Conservation (phyloP, 192 early-diverging fungal genomes). For the Backusella mclennaniae region DNA sequence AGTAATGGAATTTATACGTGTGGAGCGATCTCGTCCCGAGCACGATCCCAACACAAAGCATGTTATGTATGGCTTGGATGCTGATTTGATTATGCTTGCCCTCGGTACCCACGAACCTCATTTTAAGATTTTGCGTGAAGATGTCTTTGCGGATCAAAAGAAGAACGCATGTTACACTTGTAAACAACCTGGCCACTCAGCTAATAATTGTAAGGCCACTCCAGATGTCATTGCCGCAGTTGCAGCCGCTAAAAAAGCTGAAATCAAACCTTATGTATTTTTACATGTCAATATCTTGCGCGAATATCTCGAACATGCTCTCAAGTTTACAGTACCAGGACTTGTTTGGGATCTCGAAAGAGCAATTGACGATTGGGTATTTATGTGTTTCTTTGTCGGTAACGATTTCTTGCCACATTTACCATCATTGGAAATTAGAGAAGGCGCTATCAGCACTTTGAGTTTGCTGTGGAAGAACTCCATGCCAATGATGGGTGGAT, state of each 20-base stretch:
- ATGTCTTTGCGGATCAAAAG: constrained; percentile 80
- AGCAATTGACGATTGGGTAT: constrained; percentile 97
- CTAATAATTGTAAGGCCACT: constrained; percentile 55
- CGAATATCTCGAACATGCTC: constrained; percentile 89
- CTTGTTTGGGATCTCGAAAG: constrained; percentile 87
- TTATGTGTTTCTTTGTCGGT: constrained; percentile 97
- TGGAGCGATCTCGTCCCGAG: constrained; percentile 70
- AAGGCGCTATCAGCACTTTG: constrained; percentile 89
- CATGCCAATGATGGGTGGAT: constrained; percentile 75
- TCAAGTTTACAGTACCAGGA: constrained; percentile 62
- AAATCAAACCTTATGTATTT: constrained; percentile 77
- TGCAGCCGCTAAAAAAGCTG: constrained; percentile 46
- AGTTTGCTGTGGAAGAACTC: constrained; percentile 87
- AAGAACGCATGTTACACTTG: constrained; percentile 69
- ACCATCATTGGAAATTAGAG: constrained; percentile 91
- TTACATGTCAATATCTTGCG: constrained; percentile 78
- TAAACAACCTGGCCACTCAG: constrained; percentile 65
- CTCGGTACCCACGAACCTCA: constrained; percentile 96
- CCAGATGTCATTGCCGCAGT: constrained; percentile 8
- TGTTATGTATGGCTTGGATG: constrained; percentile 93
- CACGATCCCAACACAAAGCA: constrained; percentile 93
- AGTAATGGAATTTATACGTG: constrained; percentile 96
- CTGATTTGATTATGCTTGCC: constrained; percentile 97
- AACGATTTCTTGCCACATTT: constrained; percentile 98
- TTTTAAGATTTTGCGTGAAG: constrained; percentile 94